A percentile compares a stretch with the other conserved stretches of the same genome.
These are phyloP conservation scores for Dioszegia hungarica DNA, from an alignment of 768 basidiomycete species.

Conservation along the genomic window DNA sequence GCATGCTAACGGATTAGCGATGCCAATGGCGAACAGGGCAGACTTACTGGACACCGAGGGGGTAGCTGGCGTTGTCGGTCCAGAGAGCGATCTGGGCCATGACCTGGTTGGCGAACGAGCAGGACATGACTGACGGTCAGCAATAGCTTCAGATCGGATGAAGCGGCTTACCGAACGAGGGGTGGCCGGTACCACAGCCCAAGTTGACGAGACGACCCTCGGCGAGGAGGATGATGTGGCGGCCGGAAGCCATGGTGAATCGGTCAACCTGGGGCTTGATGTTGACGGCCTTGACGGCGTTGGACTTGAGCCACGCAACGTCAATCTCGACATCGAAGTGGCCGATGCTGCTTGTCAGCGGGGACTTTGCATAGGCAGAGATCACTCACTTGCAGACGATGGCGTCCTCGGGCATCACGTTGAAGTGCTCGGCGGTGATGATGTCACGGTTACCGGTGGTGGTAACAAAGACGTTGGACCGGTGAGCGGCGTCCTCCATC, in stretches of 20 bases:
- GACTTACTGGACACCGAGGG: slow-evolving; percentile 78
- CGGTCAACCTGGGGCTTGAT: slow-evolving; percentile 99
- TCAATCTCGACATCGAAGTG: slow-evolving; percentile 68
- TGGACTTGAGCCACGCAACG: slow-evolving; percentile 95
- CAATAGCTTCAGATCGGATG: not conserved
- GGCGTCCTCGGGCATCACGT: slow-evolving; percentile 93
- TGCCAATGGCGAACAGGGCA: no score
- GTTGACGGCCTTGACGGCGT: slow-evolving; percentile 75
- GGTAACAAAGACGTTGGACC: slow-evolving; percentile 89
- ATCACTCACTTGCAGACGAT: slow-evolving; percentile 90
- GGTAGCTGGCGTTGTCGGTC: slow-evolving; percentile 87
- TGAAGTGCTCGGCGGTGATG: slow-evolving; percentile 85
- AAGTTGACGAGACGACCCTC: slow-evolving; percentile 99
- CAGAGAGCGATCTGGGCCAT: slow-evolving; percentile 97
- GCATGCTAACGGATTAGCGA: slow-evolving; percentile 55
- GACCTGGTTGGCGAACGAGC: slow-evolving; percentile 98
- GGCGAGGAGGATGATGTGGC: slow-evolving; percentile 94
- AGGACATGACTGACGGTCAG: slow-evolving; percentile 75
- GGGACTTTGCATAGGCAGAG: not conserved
- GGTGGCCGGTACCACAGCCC: slow-evolving; percentile 97
- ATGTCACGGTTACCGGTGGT: slow-evolving; percentile 99
- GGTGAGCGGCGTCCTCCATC: slow-evolving; percentile 93
- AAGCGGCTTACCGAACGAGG: slow-evolving; percentile 65
- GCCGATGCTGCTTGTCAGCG: slow-evolving; percentile 45
- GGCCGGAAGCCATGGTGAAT: slow-evolving; percentile 83